Base-by-base conservation (phyloP, 768 basidiomycete genomes). In the Calvatia gigantea region DNA sequence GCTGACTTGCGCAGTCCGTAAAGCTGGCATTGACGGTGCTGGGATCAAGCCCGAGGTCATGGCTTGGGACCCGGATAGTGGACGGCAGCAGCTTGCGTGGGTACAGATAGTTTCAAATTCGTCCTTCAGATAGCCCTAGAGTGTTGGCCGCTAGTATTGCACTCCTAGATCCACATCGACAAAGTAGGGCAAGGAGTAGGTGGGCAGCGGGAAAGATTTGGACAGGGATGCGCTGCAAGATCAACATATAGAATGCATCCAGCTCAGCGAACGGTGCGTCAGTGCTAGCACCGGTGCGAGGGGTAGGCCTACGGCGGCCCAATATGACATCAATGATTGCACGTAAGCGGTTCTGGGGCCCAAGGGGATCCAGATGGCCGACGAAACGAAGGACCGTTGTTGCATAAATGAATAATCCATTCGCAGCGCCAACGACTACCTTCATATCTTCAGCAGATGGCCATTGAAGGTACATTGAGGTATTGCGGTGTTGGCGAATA, bases 381-480 rank as follows among this genome's bases (percentile, higher is more conserved):
- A 69, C 60, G 38, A 64, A 66, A 41, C 64, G 63, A 44, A 65
- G 48, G 5, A 65, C 63, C 0, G 66, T 66, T 14, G 65, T 27
- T 1, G 65, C 64, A 48, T 65, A 69, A 9, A 70, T 65, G 42
- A 70, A 70, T 8, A 66, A 56, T 1, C 67, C 62, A 0, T 56
- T 56, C 0, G 69, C 57, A 37, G 61, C 61, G 5, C 58, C 25
- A 3, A 70, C 63, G 7, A 62, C 48, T 3, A 8, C 31, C 7
- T 50, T 11, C 4, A 64, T 37, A 56, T 47, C 49, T 6, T 15
- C 12, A 14, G n/a, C 33, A 3, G 58, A 47, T 2, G 63, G 63
- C 62, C 62, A 63, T 4, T 21, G 21, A 11, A 5, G 1, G 3
- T 0, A 1, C 6, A 3, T n/a, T 4, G 27, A 12, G n/a, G 19